These are phyloP conservation scores for Lentinula novae-zelandiae DNA, from an alignment of 1,284 basidiomycete species.

Conservation along the genomic window DNA sequence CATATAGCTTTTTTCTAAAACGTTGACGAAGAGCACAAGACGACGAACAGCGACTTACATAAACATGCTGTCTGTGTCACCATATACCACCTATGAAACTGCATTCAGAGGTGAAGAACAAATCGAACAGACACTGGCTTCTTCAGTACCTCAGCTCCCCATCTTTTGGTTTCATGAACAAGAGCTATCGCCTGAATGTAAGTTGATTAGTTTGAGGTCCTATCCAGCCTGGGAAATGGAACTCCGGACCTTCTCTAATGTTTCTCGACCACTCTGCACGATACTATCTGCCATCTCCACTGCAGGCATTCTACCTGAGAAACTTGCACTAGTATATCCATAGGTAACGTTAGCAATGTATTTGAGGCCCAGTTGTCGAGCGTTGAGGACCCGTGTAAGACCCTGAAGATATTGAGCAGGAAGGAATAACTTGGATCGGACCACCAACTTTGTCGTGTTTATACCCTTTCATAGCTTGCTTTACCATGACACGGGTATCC, in stretches of 20 bases:
- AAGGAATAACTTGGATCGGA: background rate
- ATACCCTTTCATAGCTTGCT: slow-evolving; percentile 86
- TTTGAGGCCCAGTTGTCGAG: slow-evolving; percentile 86
- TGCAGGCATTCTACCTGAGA: slow-evolving; percentile 96
- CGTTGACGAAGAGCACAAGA: background rate
- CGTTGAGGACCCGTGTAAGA: slow-evolving; percentile 74
- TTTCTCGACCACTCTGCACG: slow-evolving; percentile 94
- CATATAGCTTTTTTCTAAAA: slow-evolving; percentile 47
- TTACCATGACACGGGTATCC: slow-evolving; percentile 98
- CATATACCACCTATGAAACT: slow-evolving; percentile 72
- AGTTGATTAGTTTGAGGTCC: background rate
- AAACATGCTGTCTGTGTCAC: slow-evolving; percentile 98
- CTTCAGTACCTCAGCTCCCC: slow-evolving; percentile 72
- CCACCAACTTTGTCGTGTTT: slow-evolving; percentile 71
- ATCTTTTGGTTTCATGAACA: slow-evolving; percentile 77
- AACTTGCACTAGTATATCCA: slow-evolving; percentile 92
- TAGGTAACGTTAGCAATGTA: slow-evolving; percentile 90
- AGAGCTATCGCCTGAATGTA: slow-evolving; percentile 70
- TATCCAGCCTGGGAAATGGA: background rate
- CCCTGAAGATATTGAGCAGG: slow-evolving; percentile 40
- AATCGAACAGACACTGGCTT: background rate
- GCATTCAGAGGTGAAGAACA: background rate
- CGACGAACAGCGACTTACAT: slow-evolving; percentile 37
- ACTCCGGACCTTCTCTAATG: slow-evolving; percentile 68
- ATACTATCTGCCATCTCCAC: slow-evolving; percentile 98